phyloP scores from a whole-genome alignment of 192 early-diverging fungal genomes.

The Gonapodya prolifera region DNA sequence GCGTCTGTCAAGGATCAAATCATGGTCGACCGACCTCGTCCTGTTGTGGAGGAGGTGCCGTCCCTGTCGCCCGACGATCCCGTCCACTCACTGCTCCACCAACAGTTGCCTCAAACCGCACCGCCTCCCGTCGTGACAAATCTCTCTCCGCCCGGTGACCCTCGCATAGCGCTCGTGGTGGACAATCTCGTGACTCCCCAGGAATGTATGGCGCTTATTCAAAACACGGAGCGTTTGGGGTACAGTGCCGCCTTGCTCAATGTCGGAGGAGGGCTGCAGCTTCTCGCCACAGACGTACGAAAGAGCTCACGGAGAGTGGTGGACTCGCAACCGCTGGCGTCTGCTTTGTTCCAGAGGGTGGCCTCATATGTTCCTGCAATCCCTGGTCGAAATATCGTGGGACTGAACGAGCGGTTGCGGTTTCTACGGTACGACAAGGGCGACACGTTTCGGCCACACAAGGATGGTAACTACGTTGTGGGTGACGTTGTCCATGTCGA shows the following conservation, averaged over 20 bases:
- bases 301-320: conserved; percentile 11
- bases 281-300: conserved; percentile 12
- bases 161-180: background rate
- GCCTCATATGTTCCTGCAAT: background rate
- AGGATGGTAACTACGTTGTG: conserved; percentile 12
- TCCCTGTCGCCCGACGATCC: no score
- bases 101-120: background rate
- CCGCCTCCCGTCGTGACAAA: background rate
- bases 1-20: no score
- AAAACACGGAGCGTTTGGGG: background rate
- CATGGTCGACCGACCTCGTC: no score
- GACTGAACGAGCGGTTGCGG: conserved; percentile 20
- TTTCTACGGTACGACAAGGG: conserved; percentile 15
- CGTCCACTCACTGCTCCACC: no score
- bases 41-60: no score
- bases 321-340: conserved; percentile 8
- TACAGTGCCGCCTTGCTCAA: background rate
- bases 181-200: background rate
- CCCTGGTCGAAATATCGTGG: background rate
- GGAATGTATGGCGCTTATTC: background rate
- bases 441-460: conserved; percentile 15
- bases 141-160: background rate
- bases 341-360: conserved; percentile 5
- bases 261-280: background rate
- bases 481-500: conserved; percentile 5